phyloP scores from a whole-genome alignment of 495 filamentous ascomycete species.

The Lophiostoma macrostomum region DNA sequence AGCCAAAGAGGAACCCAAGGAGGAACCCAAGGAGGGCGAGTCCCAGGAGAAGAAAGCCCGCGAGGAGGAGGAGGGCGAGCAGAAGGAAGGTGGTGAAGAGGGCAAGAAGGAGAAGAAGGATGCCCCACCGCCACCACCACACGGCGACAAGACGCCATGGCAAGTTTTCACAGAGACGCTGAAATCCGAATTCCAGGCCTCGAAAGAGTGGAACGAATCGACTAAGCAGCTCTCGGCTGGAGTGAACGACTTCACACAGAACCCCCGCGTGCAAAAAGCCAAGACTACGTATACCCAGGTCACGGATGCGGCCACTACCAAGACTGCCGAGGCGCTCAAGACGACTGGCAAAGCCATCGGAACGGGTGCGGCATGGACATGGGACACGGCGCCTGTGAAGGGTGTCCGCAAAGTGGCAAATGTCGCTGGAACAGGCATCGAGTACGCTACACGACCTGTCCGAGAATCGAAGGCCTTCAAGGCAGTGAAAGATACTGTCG shows the following conservation, averaged over 20 bases:
- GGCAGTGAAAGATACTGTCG: constrained; percentile 89
- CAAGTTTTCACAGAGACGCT: constrained; percentile 97
- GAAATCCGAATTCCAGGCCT: constrained; percentile 87
- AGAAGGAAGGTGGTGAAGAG: constrained; percentile 44
- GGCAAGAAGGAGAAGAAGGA: constrained; percentile 64
- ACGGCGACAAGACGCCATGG: constrained; percentile 97
- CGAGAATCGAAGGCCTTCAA: constrained; percentile 92
- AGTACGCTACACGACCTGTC: constrained; percentile 89
- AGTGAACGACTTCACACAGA: constrained; percentile 89
- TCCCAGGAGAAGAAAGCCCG: constrained; percentile 48
- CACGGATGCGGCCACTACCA: constrained; percentile 68
- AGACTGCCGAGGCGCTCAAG: constrained; percentile 74
- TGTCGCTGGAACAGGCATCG: constrained; percentile 78
- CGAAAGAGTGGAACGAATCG: constrained; percentile 98
- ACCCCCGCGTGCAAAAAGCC: constrained; percentile 82
- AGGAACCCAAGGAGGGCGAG: constrained; percentile 47
- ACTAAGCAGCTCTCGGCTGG: constrained; percentile 88
- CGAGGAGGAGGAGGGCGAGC: constrained; percentile 41
- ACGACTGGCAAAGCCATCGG: constrained; percentile 82
- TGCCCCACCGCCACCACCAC: constrained; percentile 81
- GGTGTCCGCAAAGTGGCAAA: constrained; percentile 84
- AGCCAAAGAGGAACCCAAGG: constrained; percentile 22
- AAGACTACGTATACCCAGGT: constrained; percentile 81
- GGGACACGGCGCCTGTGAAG: constrained; percentile 91
- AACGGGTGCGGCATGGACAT: constrained; percentile 89